Evolutionary conservation across 1,284 basidiomycete species (phyloP).

Genomic region (Austroboletus rostrupii): DNA sequence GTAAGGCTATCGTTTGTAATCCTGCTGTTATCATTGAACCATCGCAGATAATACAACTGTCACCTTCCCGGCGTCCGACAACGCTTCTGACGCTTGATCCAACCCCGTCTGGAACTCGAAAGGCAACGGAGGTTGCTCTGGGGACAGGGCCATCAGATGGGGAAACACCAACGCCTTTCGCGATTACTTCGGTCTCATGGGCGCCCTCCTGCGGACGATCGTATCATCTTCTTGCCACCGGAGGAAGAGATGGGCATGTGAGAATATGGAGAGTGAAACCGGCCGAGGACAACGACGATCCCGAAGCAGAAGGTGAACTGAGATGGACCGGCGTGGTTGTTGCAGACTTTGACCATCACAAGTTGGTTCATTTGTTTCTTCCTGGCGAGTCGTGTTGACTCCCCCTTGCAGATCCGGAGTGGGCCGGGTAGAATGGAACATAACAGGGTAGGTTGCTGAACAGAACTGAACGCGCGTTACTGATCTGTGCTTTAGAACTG

Average conservation of each 20-base stretch:
- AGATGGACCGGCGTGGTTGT: constrained; percentile 74
- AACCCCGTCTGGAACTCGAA: constrained; percentile 25
- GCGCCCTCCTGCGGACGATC: constrained; percentile 88
- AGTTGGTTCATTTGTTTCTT: constrained; percentile 36
- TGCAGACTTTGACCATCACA: constrained; percentile 84
- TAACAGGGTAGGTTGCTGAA: constrained; percentile 68
- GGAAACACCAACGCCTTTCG: constrained; percentile 42
- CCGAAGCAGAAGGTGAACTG: constrained; percentile 42
- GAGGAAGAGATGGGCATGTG: constrained; percentile 80
- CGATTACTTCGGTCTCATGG: constrained; percentile 83
- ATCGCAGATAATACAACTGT: constrained; percentile 54
- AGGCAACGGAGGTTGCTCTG: constrained; percentile 11
- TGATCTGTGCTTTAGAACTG: constrained; percentile 53
- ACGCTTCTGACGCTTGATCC: constrained; percentile 43
- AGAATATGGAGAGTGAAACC: constrained; percentile 82
- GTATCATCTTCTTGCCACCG: constrained; percentile 89
- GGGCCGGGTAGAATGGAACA: constrained; percentile 80
- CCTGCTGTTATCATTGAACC: background rate
- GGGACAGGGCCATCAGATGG: constrained; percentile 28
- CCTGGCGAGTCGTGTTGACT: background rate
- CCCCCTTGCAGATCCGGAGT: constrained; percentile 49
- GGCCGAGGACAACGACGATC: constrained; percentile 38
- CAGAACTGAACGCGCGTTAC: background rate
- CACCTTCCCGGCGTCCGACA: constrained; percentile 49
- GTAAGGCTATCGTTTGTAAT: constrained; percentile 36